phyloP scores from a whole-genome alignment of 805 yeast genomes.

The Metschnikowia noctiluminum region DNA sequence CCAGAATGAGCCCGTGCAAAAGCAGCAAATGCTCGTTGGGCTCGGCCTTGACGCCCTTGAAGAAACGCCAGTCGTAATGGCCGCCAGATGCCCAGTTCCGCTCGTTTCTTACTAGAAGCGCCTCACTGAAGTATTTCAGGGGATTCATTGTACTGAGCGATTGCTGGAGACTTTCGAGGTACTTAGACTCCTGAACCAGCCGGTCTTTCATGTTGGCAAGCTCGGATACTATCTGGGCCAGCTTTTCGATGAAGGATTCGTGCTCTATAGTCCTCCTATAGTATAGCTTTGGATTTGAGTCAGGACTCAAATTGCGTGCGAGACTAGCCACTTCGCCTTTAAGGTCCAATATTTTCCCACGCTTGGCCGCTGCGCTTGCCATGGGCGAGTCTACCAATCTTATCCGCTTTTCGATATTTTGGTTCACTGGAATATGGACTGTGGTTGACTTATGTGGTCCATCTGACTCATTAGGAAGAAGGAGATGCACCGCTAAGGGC shows the following conservation, averaged over 20 bases:
- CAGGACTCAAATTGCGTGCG: slow-evolving; percentile 8
- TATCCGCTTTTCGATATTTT: slow-evolving; percentile 4
- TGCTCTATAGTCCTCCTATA: slow-evolving; percentile 24
- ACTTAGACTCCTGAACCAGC: slow-evolving; percentile 10
- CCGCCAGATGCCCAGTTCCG: slow-evolving; percentile 17
- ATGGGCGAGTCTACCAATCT: slow-evolving; percentile 6
- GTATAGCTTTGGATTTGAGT: slow-evolving; percentile 17
- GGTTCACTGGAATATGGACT: slow-evolving; percentile 6
- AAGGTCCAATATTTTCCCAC: neutral
- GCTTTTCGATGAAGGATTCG: slow-evolving; percentile 26
- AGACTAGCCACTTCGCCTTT: slow-evolving; percentile 19
- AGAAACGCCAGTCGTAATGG: slow-evolving; percentile 30
- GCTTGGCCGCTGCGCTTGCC: slow-evolving; percentile 5
- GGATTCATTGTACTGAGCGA: slow-evolving; percentile 12
- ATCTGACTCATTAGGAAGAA: slow-evolving; percentile 21
- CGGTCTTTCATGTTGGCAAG: slow-evolving; percentile 8
- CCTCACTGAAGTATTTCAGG: slow-evolving; percentile 43
- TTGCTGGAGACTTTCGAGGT: slow-evolving; percentile 13
- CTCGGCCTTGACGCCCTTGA: slow-evolving; percentile 18
- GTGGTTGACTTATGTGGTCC: neutral
- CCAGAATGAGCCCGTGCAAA: slow-evolving; percentile 23
- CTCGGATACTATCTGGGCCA: slow-evolving; percentile 17
- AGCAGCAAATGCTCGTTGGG: slow-evolving; percentile 16
- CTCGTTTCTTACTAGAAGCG: slow-evolving; percentile 19
- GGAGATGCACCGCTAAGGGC: slow-evolving; percentile 31